phyloP scores from a whole-genome alignment of 2,329 filamentous ascomycete genomes.

The Septoria linicola region DNA sequence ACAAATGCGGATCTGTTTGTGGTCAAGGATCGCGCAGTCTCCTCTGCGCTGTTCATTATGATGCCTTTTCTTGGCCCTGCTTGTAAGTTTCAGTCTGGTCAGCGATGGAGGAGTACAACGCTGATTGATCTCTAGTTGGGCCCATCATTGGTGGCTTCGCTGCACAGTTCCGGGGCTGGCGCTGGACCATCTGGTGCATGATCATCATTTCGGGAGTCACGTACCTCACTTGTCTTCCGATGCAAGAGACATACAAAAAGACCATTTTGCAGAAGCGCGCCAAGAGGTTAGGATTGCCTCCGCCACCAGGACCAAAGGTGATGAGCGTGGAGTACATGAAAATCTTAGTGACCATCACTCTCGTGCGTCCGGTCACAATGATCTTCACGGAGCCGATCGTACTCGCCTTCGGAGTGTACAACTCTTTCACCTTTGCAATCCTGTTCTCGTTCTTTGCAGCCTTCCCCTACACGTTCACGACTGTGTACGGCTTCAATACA shows the following conservation, averaged over 20 bases:
- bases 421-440: slow-evolving; percentile 34
- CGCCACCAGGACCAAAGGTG: slow-evolving; percentile 25
- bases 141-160: slow-evolving; percentile 42
- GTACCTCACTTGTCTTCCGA: slow-evolving; percentile 43
- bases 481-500: slow-evolving; percentile 70
- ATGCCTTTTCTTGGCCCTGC: slow-evolving; percentile 44
- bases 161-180: slow-evolving; percentile 44
- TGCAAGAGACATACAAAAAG: slow-evolving; percentile 58
- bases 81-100: slow-evolving; percentile 35
- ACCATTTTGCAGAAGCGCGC: slow-evolving; percentile 45
- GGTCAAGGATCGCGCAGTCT: slow-evolving; percentile 36
- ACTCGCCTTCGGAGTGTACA: slow-evolving; percentile 34
- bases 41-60: slow-evolving; percentile 41
- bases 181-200: slow-evolving; percentile 47
- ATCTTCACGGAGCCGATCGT: slow-evolving; percentile 41
- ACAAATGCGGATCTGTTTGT: slow-evolving; percentile 44
- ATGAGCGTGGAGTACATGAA: slow-evolving; percentile 33
- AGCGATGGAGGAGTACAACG: not conserved
- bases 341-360: slow-evolving; percentile 35
- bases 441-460: slow-evolving; percentile 38
- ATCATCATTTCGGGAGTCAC: slow-evolving; percentile 43
- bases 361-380: slow-evolving; percentile 38
- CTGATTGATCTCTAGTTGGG: too few species aligned
- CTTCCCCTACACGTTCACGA: slow-evolving; percentile 54
- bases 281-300: slow-evolving; percentile 36